phyloP scores from a whole-genome alignment of 2,329 filamentous ascomycete genomes.

The Fusarium sp. region DNA sequence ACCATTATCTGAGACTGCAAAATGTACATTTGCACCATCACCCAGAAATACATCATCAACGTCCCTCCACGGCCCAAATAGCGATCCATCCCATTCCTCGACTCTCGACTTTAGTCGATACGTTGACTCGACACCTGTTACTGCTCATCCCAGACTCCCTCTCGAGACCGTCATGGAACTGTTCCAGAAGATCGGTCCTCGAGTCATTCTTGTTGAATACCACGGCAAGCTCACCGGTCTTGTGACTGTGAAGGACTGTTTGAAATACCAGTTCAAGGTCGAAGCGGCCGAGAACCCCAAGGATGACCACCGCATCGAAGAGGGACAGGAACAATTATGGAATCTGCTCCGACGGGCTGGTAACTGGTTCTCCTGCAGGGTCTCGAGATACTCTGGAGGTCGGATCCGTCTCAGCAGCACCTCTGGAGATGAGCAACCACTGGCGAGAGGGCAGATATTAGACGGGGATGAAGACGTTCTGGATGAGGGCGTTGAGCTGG shows the following conservation, averaged over 20 bases:
- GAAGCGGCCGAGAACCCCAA: constrained; percentile 83
- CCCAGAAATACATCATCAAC: constrained; percentile 43
- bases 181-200: constrained; percentile 96
- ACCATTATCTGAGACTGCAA: constrained; percentile 71
- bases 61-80: constrained; percentile 45
- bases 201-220: constrained; percentile 92
- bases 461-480: constrained; percentile 54
- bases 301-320: constrained; percentile 63
- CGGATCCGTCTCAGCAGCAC: constrained; percentile 61
- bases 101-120: constrained; percentile 84
- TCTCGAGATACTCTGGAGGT: constrained; percentile 64
- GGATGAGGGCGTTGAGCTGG: constrained; percentile 56
- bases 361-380: constrained; percentile 66
- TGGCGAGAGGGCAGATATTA: constrained; percentile 57
- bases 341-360: constrained; percentile 60
- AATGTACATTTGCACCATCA: constrained; percentile 75
- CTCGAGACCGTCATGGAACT: constrained; percentile 98
- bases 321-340: constrained; percentile 74
- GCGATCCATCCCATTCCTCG: constrained; percentile 51
- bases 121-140: constrained; percentile 87
- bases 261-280: constrained; percentile 97
- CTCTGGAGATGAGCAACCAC: constrained; percentile 48
- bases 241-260: constrained; percentile 94
- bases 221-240: constrained; percentile 83
- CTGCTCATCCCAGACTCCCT: constrained; percentile 88